Conservation (phyloP, 2,329 filamentous ascomycete genomes). For the Apiospora saccharicola region DNA sequence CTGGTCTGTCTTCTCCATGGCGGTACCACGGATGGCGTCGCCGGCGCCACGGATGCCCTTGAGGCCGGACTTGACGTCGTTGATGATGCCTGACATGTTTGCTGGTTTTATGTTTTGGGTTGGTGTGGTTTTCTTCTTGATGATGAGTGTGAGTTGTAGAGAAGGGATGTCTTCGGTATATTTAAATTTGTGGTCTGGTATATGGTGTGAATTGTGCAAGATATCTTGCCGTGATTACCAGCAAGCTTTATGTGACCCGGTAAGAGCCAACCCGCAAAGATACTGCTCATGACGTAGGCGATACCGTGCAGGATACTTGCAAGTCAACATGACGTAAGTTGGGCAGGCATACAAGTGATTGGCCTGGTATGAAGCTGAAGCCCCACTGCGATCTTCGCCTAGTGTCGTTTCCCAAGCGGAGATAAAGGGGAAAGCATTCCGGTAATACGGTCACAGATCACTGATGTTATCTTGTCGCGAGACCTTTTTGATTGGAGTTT, state of each 20-base stretch:
- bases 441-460: not conserved
- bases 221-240: not conserved
- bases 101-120: constrained; percentile 9
- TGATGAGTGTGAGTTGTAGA: not conserved
- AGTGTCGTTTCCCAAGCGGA: not conserved
- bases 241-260: not conserved
- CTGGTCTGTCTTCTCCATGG: constrained; percentile 40
- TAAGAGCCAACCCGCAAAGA: not conserved
- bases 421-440: not conserved
- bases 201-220: not conserved
- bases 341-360: not conserved
- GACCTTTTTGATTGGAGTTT: not conserved
- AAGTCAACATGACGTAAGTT: constrained; percentile 5
- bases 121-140: not conserved
- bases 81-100: constrained; percentile 39
- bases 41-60: constrained; percentile 43
- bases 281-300: not conserved
- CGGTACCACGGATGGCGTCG: constrained; percentile 41
- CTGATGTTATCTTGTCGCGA: not conserved
- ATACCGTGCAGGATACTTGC: not conserved
- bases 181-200: not conserved
- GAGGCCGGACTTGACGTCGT: constrained; percentile 43
- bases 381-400: not conserved
- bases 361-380: not conserved
- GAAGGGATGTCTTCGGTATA: not conserved